Conservation (phyloP, 176 grass and related monocot species). For the Cocos nucifera region DNA sequence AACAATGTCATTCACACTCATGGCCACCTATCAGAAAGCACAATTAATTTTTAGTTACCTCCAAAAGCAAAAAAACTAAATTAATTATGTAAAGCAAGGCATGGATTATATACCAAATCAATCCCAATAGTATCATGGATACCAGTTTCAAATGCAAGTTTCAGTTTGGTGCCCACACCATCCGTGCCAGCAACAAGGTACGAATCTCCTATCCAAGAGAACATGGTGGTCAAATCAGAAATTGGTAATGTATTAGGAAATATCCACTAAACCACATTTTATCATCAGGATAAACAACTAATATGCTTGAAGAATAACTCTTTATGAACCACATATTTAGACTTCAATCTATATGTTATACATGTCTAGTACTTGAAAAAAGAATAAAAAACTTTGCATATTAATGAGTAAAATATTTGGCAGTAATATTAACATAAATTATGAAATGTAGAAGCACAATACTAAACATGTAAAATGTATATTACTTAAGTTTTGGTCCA, state of each 20-base stretch:
- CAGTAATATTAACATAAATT: no score
- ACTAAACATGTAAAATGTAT: no score
- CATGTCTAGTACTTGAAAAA: no score
- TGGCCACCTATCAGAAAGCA: slow-evolving; percentile 54
- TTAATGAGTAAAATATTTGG: no score
- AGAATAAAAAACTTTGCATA: no score
- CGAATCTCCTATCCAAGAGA: slow-evolving; percentile 40
- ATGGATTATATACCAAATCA: slow-evolving; percentile 48
- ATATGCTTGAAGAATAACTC: no score
- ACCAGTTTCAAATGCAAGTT: slow-evolving; percentile 93
- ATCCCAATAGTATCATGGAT: slow-evolving; percentile 95
- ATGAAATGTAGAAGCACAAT: no score
- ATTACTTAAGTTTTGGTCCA: no score
- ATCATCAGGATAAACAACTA: no score
- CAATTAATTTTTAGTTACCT: neutral
- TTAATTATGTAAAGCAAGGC: neutral
- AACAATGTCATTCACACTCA: slow-evolving; percentile 97
- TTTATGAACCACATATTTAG: no score
- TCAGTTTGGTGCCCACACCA: slow-evolving; percentile 90
- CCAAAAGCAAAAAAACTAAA: neutral
- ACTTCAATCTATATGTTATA: no score
- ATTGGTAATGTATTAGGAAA: neutral
- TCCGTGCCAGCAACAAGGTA: slow-evolving; percentile 83
- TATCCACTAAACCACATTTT: no score
- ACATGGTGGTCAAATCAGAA: neutral